Conservation (phyloP, 768 basidiomycete species). For the Leccinum uliginosum region DNA sequence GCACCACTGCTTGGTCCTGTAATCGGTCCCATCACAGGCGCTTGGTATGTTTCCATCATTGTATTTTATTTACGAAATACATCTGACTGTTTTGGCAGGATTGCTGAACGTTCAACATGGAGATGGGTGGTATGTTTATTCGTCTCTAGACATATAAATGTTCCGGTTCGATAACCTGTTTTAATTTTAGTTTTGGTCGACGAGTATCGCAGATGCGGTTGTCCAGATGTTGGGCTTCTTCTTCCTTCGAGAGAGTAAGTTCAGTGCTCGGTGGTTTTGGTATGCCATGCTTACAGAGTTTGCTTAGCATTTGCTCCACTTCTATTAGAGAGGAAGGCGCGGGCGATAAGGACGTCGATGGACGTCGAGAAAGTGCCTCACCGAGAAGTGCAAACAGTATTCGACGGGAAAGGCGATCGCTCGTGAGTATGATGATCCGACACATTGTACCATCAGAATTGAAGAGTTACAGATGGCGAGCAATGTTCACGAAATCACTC, state of each 20-base stretch:
- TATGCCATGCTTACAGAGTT: slow-evolving; percentile 13
- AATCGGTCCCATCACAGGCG: slow-evolving; percentile 57
- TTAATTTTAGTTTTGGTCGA: slow-evolving; percentile 56
- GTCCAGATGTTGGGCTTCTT: slow-evolving; percentile 56
- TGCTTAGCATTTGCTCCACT: slow-evolving; percentile 26
- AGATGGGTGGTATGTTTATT: slow-evolving; percentile 56
- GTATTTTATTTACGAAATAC: background rate
- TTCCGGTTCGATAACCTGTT: background rate
- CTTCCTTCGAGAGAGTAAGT: slow-evolving; percentile 60
- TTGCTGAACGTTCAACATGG: slow-evolving; percentile 63
- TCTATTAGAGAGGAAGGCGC: slow-evolving; percentile 49
- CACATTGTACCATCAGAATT: background rate
- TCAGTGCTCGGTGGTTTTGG: background rate
- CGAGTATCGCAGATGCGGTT: slow-evolving; percentile 49
- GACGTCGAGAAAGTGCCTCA: slow-evolving; percentile 43
- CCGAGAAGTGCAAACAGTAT: slow-evolving; percentile 44
- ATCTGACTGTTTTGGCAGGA: slow-evolving; percentile 26
- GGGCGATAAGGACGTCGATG: slow-evolving; percentile 38
- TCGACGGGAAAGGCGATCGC: slow-evolving; percentile 37
- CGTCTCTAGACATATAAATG: background rate
- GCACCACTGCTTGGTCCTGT: slow-evolving; percentile 66
- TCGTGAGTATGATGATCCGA: slow-evolving; percentile 34
- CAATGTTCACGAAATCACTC: slow-evolving; percentile 49
- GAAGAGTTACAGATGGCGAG: slow-evolving; percentile 40
- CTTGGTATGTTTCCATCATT: slow-evolving; percentile 37